Conservation (phyloP, 2,329 filamentous ascomycete genomes). For the Myrmaecium sp. region DNA sequence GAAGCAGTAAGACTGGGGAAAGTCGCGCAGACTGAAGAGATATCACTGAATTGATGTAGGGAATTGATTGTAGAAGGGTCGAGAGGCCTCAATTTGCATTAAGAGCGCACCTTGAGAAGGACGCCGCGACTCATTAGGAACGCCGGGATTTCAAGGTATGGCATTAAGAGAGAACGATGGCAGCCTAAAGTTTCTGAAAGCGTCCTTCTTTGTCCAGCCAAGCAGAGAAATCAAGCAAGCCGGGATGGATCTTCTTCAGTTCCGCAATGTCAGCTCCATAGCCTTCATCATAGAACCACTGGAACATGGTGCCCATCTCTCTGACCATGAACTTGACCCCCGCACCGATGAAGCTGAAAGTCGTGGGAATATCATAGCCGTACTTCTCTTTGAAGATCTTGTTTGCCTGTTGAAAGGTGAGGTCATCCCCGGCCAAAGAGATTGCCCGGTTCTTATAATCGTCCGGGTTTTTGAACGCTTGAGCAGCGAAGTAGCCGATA, state of each 20-base stretch:
- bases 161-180: no score
- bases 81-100: no score
- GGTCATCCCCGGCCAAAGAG: constrained; percentile 35
- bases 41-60: no score
- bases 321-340: constrained; percentile 25
- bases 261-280: constrained; percentile 29
- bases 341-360: constrained; percentile 24
- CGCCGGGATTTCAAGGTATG: no score
- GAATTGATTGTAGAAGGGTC: no score
- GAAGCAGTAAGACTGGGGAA: no score
- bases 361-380: constrained; percentile 25
- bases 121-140: no score
- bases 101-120: no score
- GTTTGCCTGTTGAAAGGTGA: constrained; percentile 29
- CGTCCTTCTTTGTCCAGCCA: constrained; percentile 33
- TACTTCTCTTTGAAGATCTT: constrained; percentile 29
- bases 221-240: constrained; percentile 28
- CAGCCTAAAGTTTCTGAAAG: no score
- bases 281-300: constrained; percentile 33
- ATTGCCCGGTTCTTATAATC: constrained; percentile 28
- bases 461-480: constrained; percentile 29
- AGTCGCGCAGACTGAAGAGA: no score
- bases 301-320: constrained; percentile 30
- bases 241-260: constrained; percentile 26
- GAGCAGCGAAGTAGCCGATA: constrained; percentile 34